These are phyloP conservation scores for Chlorella ohadii DNA, from an alignment of 139 green algal species.

Conservation along the genomic window DNA sequence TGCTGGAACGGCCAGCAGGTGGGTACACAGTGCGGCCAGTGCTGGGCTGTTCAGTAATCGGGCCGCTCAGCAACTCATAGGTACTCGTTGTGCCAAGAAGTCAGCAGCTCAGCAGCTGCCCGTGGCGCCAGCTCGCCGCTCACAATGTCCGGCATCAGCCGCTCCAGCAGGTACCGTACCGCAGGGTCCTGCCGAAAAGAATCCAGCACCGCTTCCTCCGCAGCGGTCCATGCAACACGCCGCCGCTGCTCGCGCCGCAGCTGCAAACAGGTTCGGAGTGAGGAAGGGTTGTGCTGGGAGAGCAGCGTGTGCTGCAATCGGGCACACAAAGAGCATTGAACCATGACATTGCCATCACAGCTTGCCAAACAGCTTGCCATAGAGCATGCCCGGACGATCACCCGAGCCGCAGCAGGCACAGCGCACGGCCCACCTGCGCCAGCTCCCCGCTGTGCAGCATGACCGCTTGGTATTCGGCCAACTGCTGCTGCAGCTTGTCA, in stretches of 20 bases:
- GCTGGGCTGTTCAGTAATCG: too few species aligned
- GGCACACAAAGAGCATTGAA: too few species aligned
- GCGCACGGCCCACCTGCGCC: too few species aligned
- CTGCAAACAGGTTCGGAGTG: too few species aligned
- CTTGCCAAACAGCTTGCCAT: too few species aligned
- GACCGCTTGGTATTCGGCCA: constrained; percentile 39
- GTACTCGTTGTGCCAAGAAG: not conserved
- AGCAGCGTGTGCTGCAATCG: too few species aligned
- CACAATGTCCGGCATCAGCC: constrained; percentile 38
- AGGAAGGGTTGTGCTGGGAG: too few species aligned
- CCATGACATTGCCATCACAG: too few species aligned
- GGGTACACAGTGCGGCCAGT: too few species aligned
- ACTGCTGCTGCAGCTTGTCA: constrained; percentile 23
- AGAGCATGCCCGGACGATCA: too few species aligned
- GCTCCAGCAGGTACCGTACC: constrained; percentile 18
- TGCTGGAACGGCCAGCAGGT: too few species aligned
- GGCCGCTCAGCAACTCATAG: not conserved
- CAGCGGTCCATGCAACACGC: constrained; percentile 39
- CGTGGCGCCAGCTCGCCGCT: constrained; percentile 38
- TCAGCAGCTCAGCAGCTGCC: constrained; percentile 35
- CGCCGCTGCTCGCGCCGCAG: constrained; percentile 5
- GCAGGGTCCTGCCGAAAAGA: constrained; percentile 17
- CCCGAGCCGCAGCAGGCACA: too few species aligned
- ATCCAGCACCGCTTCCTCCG: constrained; percentile 53
- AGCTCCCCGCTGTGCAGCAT: constrained; percentile 38